These are phyloP conservation scores for Apiospora marii DNA, from an alignment of 2,329 filamentous ascomycete species.

Conservation along the genomic window DNA sequence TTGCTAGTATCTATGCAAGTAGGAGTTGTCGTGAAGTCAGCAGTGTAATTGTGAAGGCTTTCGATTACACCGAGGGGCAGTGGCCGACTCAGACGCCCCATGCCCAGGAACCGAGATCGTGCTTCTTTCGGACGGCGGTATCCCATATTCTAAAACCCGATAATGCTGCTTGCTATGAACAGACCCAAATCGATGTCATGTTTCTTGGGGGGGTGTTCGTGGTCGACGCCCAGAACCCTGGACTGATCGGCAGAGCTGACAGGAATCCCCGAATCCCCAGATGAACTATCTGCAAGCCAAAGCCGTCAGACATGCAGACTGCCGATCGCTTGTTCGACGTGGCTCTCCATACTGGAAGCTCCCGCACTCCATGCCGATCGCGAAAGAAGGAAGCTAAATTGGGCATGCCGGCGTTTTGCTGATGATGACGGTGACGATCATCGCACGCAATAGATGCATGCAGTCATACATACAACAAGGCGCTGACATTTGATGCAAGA, in stretches of 20 bases:
- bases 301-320: not conserved
- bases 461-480: not conserved
- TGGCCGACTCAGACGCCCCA: not conserved
- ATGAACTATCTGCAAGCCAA: slow-evolving; percentile 5
- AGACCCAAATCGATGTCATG: not conserved
- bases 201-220: not conserved
- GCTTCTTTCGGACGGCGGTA: no score
- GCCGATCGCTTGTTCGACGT: not conserved
- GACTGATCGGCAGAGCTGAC: not conserved
- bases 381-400: not conserved
- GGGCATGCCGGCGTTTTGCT: not conserved
- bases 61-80: not conserved
- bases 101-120: not conserved
- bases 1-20: no score
- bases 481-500: not conserved
- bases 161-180: not conserved
- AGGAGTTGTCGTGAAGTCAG: not conserved
- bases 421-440: not conserved
- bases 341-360: not conserved
- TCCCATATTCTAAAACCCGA: not conserved
- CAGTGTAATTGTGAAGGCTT: not conserved
- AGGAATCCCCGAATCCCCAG: not conserved
- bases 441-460: not conserved
- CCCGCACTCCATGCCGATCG: not conserved
- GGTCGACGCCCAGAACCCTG: not conserved